phyloP scores from a whole-genome alignment of 495 filamentous ascomycete species.

The Haplographium delicatum region DNA sequence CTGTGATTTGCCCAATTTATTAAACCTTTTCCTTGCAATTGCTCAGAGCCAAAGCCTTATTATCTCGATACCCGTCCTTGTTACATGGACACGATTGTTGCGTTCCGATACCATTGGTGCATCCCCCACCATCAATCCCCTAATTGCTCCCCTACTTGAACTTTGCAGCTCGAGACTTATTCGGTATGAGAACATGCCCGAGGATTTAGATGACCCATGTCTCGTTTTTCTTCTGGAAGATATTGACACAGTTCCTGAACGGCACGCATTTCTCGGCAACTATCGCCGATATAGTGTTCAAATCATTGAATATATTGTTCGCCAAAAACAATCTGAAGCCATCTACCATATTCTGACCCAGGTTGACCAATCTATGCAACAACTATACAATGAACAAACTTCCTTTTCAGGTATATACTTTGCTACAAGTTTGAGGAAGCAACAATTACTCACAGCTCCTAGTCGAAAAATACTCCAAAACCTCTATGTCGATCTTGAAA shows the following conservation, averaged over 20 bases:
- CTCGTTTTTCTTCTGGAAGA: slow-evolving; percentile 83
- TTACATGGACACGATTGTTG: slow-evolving; percentile 80
- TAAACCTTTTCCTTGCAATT: slow-evolving; percentile 73
- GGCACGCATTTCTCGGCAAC: slow-evolving; percentile 95
- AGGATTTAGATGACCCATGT: slow-evolving; percentile 73
- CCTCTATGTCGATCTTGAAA: slow-evolving; percentile 66
- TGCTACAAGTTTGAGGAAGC: slow-evolving; percentile 27
- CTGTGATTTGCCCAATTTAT: slow-evolving; percentile 67
- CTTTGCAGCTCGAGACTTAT: slow-evolving; percentile 71
- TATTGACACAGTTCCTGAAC: slow-evolving; percentile 89
- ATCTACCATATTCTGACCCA: slow-evolving; percentile 77
- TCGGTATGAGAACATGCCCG: slow-evolving; percentile 78
- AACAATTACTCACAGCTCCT: slow-evolving; percentile 1
- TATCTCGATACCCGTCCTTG: slow-evolving; percentile 87
- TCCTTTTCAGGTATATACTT: slow-evolving; percentile 59
- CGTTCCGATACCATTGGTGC: slow-evolving; percentile 57
- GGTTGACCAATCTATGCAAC: slow-evolving; percentile 66
- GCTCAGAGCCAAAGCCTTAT: slow-evolving; percentile 81
- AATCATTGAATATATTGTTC: slow-evolving; percentile 78
- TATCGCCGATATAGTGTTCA: slow-evolving; percentile 85
- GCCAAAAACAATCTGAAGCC: slow-evolving; percentile 74
- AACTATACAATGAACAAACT: slow-evolving; percentile 65
- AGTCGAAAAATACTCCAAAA: slow-evolving; percentile 76
- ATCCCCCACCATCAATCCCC: slow-evolving; percentile 58
- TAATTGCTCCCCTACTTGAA: slow-evolving; percentile 72